Evolutionary conservation across 805 yeast species (phyloP).

Genomic region (Ogataea pini): DNA sequence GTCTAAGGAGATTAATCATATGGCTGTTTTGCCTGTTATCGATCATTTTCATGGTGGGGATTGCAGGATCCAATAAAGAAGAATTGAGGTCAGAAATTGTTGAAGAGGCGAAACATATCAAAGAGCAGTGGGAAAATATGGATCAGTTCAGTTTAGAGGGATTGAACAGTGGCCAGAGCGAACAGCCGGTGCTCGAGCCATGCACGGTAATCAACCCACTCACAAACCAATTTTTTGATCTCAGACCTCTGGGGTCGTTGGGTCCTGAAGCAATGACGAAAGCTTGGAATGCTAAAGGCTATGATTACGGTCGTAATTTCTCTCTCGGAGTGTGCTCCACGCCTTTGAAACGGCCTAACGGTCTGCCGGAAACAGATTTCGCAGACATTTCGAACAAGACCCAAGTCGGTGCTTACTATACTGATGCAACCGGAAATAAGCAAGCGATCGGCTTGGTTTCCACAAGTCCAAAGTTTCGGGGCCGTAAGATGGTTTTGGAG

Average conservation of each 20-base stretch:
- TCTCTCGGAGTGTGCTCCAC: constrained; percentile 71
- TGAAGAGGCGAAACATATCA: constrained; percentile 19
- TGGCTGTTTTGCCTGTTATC: constrained; percentile 1
- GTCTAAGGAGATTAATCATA: constrained; percentile 14
- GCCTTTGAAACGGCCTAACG: constrained; percentile 39
- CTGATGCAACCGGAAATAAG: constrained; percentile 43
- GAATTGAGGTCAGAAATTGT: constrained; percentile 10
- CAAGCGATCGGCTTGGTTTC: constrained; percentile 63
- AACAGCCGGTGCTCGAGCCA: constrained; percentile 30
- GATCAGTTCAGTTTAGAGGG: constrained; percentile 4
- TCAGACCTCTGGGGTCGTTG: constrained; percentile 39
- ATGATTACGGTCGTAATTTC: constrained; percentile 70
- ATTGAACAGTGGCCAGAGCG: constrained; percentile 8
- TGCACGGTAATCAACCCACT: constrained; percentile 46
- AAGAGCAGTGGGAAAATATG: constrained; percentile 11
- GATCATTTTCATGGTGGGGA: not conserved
- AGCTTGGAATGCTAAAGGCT: constrained; percentile 71
- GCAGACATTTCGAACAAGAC: constrained; percentile 39
- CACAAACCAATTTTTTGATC: constrained; percentile 48
- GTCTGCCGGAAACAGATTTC: constrained; percentile 33
- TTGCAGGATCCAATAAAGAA: constrained; percentile 11
- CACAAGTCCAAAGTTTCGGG: constrained; percentile 65
- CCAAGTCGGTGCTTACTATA: constrained; percentile 59
- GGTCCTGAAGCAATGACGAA: constrained; percentile 34
- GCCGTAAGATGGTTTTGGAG: constrained; percentile 67